phyloP scores from a whole-genome alignment of 1,284 basidiomycete species.

The Rhodotorula sp. region DNA sequence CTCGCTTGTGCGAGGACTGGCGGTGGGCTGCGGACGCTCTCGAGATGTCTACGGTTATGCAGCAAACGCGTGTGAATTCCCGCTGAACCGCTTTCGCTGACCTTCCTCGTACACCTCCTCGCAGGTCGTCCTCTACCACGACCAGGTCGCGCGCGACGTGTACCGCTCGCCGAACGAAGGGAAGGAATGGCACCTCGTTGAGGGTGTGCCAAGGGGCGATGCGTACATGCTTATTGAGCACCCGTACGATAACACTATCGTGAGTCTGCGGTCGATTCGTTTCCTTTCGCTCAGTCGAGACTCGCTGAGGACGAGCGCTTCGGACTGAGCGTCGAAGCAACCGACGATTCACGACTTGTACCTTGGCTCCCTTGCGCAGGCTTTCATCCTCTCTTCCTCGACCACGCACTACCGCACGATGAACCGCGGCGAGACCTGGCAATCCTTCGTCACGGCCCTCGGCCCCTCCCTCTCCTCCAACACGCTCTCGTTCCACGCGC shows the following conservation, averaged over 20 bases:
- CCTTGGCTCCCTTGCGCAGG: slow-evolving; percentile 54
- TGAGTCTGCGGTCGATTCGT: slow-evolving; percentile 51
- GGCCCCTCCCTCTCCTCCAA: slow-evolving; percentile 60
- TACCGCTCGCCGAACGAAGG: slow-evolving; percentile 88
- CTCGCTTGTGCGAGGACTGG: no score
- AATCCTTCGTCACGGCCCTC: slow-evolving; percentile 66
- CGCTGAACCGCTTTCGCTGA: background rate
- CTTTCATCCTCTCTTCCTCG: slow-evolving; percentile 72
- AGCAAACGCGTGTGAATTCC: background rate
- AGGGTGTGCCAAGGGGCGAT: slow-evolving; percentile 62
- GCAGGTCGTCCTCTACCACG: slow-evolving; percentile 79
- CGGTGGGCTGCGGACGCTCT: no score
- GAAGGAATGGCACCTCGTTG: slow-evolving; percentile 67
- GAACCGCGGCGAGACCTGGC: slow-evolving; percentile 82
- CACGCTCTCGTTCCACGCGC: slow-evolving; percentile 81
- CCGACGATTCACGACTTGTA: background rate
- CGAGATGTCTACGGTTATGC: no score
- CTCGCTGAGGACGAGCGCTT: background rate
- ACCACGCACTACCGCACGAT: slow-evolving; percentile 78
- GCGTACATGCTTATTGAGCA: slow-evolving; percentile 78
- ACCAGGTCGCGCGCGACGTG: slow-evolving; percentile 65
- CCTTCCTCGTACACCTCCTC: slow-evolving; percentile 36
- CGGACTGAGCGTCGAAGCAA: background rate
- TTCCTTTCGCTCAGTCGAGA: background rate
- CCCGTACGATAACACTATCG: slow-evolving; percentile 74